Evolutionary conservation across 306 rosid genomes (phyloP).

Genomic region (Erythrophleum fordii): DNA sequence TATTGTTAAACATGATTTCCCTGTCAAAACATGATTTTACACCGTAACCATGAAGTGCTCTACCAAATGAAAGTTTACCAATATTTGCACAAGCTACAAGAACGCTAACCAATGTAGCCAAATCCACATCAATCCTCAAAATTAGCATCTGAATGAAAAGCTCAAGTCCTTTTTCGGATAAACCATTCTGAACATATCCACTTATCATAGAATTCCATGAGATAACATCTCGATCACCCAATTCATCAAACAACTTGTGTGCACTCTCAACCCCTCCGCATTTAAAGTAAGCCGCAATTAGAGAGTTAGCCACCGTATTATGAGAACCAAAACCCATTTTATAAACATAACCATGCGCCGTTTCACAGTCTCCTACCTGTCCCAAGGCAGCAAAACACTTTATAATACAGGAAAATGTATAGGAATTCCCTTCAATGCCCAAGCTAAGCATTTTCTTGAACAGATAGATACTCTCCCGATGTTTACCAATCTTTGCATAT

Average conservation of each 20-base stretch:
- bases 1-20: slow-evolving; percentile 59
- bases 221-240: slow-evolving; percentile 68
- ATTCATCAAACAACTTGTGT: slow-evolving; percentile 68
- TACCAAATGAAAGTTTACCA: slow-evolving; percentile 58
- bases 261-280: slow-evolving; percentile 64
- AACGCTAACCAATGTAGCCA: slow-evolving; percentile 66
- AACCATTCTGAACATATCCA: slow-evolving; percentile 62
- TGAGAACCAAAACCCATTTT: slow-evolving; percentile 58
- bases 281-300: slow-evolving; percentile 61
- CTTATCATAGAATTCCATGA: slow-evolving; percentile 89
- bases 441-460: slow-evolving; percentile 61
- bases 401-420: slow-evolving; percentile 64
- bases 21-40: slow-evolving; percentile 50
- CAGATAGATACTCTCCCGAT: slow-evolving; percentile 55
- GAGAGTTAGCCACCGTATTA: slow-evolving; percentile 57
- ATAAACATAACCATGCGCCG: slow-evolving; percentile 60
- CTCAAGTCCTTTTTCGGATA: slow-evolving; percentile 49
- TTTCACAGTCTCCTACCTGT: slow-evolving; percentile 50
- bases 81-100: slow-evolving; percentile 71
- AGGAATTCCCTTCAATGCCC: slow-evolving; percentile 58
- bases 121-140: slow-evolving; percentile 53
- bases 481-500: slow-evolving; percentile 61
- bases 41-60: slow-evolving; percentile 61
- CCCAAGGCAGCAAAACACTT: slow-evolving; percentile 69
- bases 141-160: slow-evolving; percentile 57